Percentiles rank a stretch among this genome's conserved stretches.
Conservation (phyloP, 2,329 filamentous ascomycete species). For the Hypoxylon sp. region DNA sequence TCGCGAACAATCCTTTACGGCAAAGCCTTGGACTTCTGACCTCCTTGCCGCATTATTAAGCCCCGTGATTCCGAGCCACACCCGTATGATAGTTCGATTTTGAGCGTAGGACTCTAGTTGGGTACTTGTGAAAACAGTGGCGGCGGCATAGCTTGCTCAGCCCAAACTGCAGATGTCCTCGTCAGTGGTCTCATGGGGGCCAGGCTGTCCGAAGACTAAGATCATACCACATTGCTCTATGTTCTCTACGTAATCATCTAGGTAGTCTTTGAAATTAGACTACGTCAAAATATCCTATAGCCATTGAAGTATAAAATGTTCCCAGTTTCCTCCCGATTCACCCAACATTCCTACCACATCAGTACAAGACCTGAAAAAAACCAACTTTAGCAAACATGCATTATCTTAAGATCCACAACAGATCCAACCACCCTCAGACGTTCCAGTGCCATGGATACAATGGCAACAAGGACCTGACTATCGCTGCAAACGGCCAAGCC, state of each 20-base stretch:
- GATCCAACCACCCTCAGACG: conserved; percentile 55
- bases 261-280: not conserved
- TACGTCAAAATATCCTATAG: not conserved
- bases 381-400: conserved; percentile 45
- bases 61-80: conserved; percentile 12
- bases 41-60: conserved; percentile 8
- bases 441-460: conserved; percentile 59
- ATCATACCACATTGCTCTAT: not conserved
- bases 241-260: not conserved
- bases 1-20: conserved; percentile 30
- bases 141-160: conserved; percentile 4
- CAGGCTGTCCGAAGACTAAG: not conserved
- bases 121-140: not conserved
- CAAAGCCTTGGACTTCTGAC: conserved; percentile 30
- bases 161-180: not conserved
- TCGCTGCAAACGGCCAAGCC: conserved; percentile 50
- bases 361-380: conserved; percentile 9
- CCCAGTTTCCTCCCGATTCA: conserved; percentile 13
- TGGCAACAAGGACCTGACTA: conserved; percentile 54
- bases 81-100: conserved; percentile 13
- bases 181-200: not conserved
- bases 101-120: conserved; percentile 5
- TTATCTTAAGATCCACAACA: conserved; percentile 56
- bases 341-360: conserved; percentile 12
- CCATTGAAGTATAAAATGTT: conserved; percentile 24